These are phyloP conservation scores for Avena eriantha DNA, from an alignment of 176 grass and related monocot species.

Conservation along the genomic window DNA sequence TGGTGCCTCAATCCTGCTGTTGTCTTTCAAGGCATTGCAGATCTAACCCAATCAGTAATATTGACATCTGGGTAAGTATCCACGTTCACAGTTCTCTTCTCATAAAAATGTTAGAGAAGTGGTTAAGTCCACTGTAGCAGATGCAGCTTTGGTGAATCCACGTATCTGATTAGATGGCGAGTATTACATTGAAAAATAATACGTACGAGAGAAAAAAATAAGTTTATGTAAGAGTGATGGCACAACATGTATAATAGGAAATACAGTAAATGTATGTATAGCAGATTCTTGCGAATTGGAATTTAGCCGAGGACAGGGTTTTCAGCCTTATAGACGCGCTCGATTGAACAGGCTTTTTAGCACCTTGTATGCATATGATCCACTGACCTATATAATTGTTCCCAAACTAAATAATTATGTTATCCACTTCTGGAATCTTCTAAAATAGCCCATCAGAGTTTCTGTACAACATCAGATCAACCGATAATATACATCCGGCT, in stretches of 20 bases:
- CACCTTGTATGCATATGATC: conserved; percentile 17
- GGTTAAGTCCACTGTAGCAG: conserved; percentile 34
- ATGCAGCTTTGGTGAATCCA: neutral
- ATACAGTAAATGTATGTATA: neutral
- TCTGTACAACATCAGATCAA: conserved; percentile 7
- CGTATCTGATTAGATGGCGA: neutral
- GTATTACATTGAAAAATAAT: neutral
- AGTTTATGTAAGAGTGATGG: neutral
- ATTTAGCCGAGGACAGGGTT: neutral
- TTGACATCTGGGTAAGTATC: conserved; percentile 85
- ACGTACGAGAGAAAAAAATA: conserved; percentile 12
- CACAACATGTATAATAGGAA: neutral
- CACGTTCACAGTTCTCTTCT: neutral
- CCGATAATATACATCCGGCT: conserved; percentile 15
- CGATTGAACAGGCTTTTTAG: neutral
- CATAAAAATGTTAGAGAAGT: neutral
- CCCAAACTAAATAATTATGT: conserved; percentile 25
- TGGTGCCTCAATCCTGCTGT: conserved; percentile 96
- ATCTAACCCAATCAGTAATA: conserved; percentile 82
- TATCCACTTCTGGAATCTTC: conserved; percentile 25
- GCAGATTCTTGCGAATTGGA: neutral
- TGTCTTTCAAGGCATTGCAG: conserved; percentile 85
- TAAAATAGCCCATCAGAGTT: conserved; percentile 24
- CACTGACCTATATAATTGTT: conserved; percentile 21
- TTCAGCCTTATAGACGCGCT: conserved; percentile 1